phyloP scores from a whole-genome alignment of 768 basidiomycete genomes.

The Lactarius sanguifluus region DNA sequence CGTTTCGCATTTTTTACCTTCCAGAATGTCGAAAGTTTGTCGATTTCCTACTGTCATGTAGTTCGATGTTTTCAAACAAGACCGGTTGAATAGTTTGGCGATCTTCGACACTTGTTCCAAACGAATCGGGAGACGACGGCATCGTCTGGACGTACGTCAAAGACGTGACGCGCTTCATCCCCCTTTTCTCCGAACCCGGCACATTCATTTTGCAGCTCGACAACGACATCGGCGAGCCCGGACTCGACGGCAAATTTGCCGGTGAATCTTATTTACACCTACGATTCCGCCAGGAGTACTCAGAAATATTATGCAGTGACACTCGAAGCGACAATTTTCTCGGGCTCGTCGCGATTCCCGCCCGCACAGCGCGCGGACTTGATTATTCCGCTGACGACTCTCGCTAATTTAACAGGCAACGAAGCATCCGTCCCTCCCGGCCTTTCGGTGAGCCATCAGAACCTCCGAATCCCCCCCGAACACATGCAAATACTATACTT shows the following conservation, averaged over 20 bases:
- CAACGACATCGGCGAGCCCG: no score
- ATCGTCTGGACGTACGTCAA: no score
- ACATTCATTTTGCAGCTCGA: no score
- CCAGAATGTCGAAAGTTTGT: slow-evolving; percentile 72
- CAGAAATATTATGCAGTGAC: slow-evolving; percentile 44
- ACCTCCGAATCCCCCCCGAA: neutral
- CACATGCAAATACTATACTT: neutral
- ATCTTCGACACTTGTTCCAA: no score
- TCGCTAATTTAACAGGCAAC: slow-evolving; percentile 58
- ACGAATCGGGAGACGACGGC: no score
- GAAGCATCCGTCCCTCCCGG: slow-evolving; percentile 72
- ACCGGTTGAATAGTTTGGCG: slow-evolving; percentile 53
- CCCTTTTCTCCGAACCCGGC: no score
- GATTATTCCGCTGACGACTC: slow-evolving; percentile 69
- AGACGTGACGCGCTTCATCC: no score
- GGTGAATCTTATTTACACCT: neutral
- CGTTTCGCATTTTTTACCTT: slow-evolving; percentile 72
- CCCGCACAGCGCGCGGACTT: slow-evolving; percentile 42
- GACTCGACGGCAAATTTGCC: no score
- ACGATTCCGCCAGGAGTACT: neutral
- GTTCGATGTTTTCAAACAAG: neutral
- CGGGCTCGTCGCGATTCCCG: slow-evolving; percentile 53
- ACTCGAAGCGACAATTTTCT: slow-evolving; percentile 70
- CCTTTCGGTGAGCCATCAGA: slow-evolving; percentile 52
- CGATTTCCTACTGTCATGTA: neutral